Evolutionary conservation across 495 filamentous ascomycete genomes (phyloP).

Genomic region (Haplographium delicatum): DNA sequence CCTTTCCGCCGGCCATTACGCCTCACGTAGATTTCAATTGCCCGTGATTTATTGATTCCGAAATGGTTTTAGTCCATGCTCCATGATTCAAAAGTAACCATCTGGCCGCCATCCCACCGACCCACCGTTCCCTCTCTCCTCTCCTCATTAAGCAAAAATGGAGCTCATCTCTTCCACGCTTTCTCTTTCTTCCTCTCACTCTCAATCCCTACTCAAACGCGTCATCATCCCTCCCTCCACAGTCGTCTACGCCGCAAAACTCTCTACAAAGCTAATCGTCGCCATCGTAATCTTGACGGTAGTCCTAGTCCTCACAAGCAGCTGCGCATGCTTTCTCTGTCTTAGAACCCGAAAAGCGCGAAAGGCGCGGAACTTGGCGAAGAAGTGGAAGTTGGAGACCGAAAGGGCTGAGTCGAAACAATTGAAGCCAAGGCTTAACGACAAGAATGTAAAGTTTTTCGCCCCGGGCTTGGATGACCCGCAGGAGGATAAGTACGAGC

Average conservation of each 20-base stretch:
- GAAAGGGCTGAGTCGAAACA: background rate
- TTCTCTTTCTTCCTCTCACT: too few relatives aligned
- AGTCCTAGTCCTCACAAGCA: background rate
- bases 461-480: background rate
- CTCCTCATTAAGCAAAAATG: too few relatives aligned
- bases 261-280: background rate
- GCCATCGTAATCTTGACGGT: background rate
- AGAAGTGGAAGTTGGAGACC: background rate
- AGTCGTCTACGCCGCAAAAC: background rate
- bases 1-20: too few relatives aligned
- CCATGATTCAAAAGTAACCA: too few relatives aligned
- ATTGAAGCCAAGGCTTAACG: background rate
- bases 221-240: slow-evolving; percentile 1
- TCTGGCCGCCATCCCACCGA: too few relatives aligned
- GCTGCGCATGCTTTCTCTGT: background rate
- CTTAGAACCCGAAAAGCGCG: background rate
- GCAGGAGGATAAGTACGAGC: background rate
- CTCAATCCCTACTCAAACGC: background rate
- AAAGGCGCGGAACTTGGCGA: background rate
- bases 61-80: too few relatives aligned
- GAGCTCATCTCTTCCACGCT: too few relatives aligned
- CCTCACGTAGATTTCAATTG: too few relatives aligned
- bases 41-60: too few relatives aligned
- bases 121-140: too few relatives aligned
- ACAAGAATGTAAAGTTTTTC: background rate